Evolutionary conservation across 2,329 filamentous ascomycete species (phyloP), one percentile per base, ranked within the genome.

Genomic region (Fusarium pseudocircinatum): DNA sequence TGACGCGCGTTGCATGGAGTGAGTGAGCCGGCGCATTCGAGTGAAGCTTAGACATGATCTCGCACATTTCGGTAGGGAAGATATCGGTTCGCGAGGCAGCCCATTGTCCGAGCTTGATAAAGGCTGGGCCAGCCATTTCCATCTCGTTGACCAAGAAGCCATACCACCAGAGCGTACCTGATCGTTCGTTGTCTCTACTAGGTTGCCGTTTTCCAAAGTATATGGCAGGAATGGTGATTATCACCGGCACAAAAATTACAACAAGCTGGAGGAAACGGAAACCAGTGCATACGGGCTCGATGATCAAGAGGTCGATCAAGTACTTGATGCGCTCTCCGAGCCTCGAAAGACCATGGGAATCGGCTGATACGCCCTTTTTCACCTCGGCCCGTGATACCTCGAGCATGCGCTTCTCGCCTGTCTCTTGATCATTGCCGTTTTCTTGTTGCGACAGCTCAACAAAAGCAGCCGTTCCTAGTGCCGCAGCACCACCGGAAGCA

Each of bases 101-200:
- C 96, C 96, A 99, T 91, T 99, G 96, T 22, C 96, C 96, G 61
- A 99, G 90, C 91, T 99, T 99, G 84, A 99, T 99, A 79, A 99
- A 99, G 1, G 96, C 95, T 49, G 96, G 95, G 0, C 96, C 96
- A 24, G 96, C 94, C 79, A 91, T 88, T 83, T 99, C 96, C 96
- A 99, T 98, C 34, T 93, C 88, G 65, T 87, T 88, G 15, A 98
- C 95, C 43, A 99, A 83, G 78, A 97, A 96, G 7, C 86, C 86
- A 84, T 98, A 99, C 96, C 96, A 99, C 94, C 94, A 97, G 7
- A 98, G 79, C 0, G 95, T 95, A 2, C 96, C 96, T 11, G 85
- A 87, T 70, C 94, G 88, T 83, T 97, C 94, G 73, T 94, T 90
- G 75, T 94, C 92, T 64, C 87, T 88, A 39, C 90, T 85, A 5